These are phyloP conservation scores for Spathaspora girioi DNA, from an alignment of 805 yeast genomes.

Conservation along the genomic window DNA sequence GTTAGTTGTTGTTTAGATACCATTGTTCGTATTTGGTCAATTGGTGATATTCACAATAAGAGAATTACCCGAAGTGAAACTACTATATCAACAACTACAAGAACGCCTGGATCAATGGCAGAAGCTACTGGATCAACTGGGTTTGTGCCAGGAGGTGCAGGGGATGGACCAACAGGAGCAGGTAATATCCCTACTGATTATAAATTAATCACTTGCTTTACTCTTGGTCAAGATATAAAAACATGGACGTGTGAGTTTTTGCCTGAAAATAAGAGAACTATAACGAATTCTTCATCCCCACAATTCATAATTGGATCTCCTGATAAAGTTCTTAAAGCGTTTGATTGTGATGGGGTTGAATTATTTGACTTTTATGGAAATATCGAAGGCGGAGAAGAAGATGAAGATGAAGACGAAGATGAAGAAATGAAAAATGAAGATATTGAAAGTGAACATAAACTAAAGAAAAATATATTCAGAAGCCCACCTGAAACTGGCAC, in stretches of 20 bases:
- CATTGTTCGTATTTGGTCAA: slow-evolving; percentile 65
- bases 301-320: slow-evolving; percentile 73
- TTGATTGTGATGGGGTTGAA: slow-evolving; percentile 35
- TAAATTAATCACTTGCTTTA: slow-evolving; percentile 31
- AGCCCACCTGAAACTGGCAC: neutral
- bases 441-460: slow-evolving; percentile 7
- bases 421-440: slow-evolving; percentile 11
- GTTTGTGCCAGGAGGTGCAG: neutral
- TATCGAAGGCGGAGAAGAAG: slow-evolving; percentile 12
- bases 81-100: neutral
- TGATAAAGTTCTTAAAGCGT: slow-evolving; percentile 52
- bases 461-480: neutral
- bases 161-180: neutral
- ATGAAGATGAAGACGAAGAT: slow-evolving; percentile 8
- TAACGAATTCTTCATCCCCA: slow-evolving; percentile 20
- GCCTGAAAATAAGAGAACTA: slow-evolving; percentile 34
- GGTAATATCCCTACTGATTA: slow-evolving; percentile 7
- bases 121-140: neutral
- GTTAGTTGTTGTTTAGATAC: slow-evolving; percentile 74
- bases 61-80: slow-evolving; percentile 7
- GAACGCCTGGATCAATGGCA: neutral
- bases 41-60: slow-evolving; percentile 27
- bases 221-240: slow-evolving; percentile 36
- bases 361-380: slow-evolving; percentile 41
- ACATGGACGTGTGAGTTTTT: slow-evolving; percentile 64